Evolutionary conservation across 2,329 filamentous ascomycete species (phyloP), one percentile per base, ranked within the genome.

Genomic region (Venturia pyrina): DNA sequence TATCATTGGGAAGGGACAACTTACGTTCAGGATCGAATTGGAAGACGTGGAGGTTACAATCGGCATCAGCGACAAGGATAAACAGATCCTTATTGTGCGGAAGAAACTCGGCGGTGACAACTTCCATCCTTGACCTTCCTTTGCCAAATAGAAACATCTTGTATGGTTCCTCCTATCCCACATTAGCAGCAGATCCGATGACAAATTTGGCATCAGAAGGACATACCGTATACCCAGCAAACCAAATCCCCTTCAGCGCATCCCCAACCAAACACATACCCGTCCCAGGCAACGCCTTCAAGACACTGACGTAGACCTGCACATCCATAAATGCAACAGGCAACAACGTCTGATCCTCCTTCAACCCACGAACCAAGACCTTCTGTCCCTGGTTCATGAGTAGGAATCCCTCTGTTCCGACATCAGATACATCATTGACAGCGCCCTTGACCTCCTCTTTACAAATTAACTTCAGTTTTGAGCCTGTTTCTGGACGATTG

Each of bases 321-420:
- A 97, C 96, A 73, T 99, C 95, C 82, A 99, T 89, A 73, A 99
- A 99, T 0, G 95, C 95, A 3, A 99, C 93, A 0, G 95, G 95
- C 0, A 98, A 81, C 64, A 98, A 83, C 1, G 90, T 92, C 0
- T 93, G 91, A 73, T 99, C 95, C 75, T 99, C 95, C 75, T 97
- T 97, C 3, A 99, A 82, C 50, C 95, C 95, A 67, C 95, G 85
- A 1, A 99, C 92, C 89, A 99, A 96, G 75, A 92, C 93, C 77
- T 99, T 99, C 73, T 97, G 93, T 0, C 95, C 95, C 74, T 99
- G 95, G 0, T 93, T 92, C 50, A 90, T 90, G 68, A 95, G 87
- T 82, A 96, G 87, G 70, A 93, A 91, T 1, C 90, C 95, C 76
- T 95, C 92, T 0, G 88, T 91, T 53, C 90, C 93, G 65, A 96